Evolutionary conservation across 495 filamentous ascomycete species (phyloP).

Genomic region (Daldinia concentrica): DNA sequence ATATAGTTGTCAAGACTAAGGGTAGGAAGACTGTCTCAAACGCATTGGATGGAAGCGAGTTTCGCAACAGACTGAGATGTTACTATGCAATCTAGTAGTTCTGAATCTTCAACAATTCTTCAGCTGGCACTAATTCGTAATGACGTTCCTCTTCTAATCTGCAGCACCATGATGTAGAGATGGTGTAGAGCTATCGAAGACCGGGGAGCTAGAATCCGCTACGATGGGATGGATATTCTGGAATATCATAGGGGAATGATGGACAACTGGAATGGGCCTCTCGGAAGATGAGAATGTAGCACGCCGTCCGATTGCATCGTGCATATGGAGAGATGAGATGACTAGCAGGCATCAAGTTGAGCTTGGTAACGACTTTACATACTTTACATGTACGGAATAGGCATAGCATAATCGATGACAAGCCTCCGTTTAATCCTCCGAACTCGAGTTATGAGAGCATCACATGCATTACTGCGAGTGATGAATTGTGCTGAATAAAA

Average conservation of each 20-base stretch:
- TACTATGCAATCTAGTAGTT: neutral
- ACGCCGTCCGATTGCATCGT: conserved; percentile 6
- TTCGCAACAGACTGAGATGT: conserved; percentile 31
- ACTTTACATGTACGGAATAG: neutral
- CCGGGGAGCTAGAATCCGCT: conserved; percentile 3
- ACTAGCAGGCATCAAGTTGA: conserved; percentile 16
- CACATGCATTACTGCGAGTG: conserved; percentile 39
- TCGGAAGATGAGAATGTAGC: neutral
- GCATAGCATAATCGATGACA: conserved; percentile 5
- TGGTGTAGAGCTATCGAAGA: conserved; percentile 5
- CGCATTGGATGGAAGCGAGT: conserved; percentile 37
- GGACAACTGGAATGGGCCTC: neutral
- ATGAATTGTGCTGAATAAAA: conserved; percentile 22
- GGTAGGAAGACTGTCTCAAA: conserved; percentile 33
- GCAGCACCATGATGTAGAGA: no score
- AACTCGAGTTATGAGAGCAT: conserved; percentile 10
- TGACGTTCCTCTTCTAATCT: conserved; percentile 17
- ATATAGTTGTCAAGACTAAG: conserved; percentile 18
- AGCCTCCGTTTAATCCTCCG: conserved; percentile 3
- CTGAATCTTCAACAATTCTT: neutral
- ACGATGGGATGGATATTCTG: conserved; percentile 15
- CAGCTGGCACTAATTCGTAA: neutral
- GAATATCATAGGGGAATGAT: neutral
- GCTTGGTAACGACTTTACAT: conserved; percentile 10
- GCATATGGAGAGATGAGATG: conserved; percentile 20